phyloP scores from a whole-genome alignment of 192 early-diverging fungal species.

The Podila minutissima region DNA sequence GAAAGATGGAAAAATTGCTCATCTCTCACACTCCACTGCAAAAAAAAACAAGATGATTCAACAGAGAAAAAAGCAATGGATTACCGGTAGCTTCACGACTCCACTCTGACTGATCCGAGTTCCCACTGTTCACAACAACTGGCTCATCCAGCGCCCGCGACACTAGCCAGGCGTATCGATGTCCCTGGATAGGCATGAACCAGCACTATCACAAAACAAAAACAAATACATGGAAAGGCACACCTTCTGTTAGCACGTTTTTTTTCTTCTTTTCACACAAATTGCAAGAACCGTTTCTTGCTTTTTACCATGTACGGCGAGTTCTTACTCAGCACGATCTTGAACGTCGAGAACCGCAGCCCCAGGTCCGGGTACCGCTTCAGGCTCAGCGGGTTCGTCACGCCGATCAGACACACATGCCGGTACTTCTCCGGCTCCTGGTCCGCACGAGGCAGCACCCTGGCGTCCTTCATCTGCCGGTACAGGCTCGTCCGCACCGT shows the following conservation, averaged over 20 bases:
- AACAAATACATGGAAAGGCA: neutral
- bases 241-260: neutral
- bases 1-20: neutral
- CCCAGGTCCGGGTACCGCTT: conserved; percentile 20
- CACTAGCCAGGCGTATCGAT: conserved; percentile 30
- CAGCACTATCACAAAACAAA: conserved; percentile 3
- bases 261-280: neutral
- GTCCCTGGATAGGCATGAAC: conserved; percentile 17
- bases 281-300: too few relatives aligned
- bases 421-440: conserved; percentile 14
- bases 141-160: conserved; percentile 16
- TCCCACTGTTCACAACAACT: conserved; percentile 2
- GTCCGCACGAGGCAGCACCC: conserved; percentile 7
- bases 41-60: neutral
- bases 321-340: conserved; percentile 12
- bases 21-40: neutral
- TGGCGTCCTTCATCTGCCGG: conserved; percentile 15
- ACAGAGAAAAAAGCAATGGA: neutral
- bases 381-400: conserved; percentile 15
- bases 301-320: conserved; percentile 28
- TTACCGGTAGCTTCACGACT: conserved; percentile 22
- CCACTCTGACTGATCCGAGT: conserved; percentile 17
- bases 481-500: conserved; percentile 23
- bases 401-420: conserved; percentile 15
- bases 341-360: conserved; percentile 8